Conservation (phyloP, 2,329 filamentous ascomycete species). For the Ophiocordyceps sinensis region DNA sequence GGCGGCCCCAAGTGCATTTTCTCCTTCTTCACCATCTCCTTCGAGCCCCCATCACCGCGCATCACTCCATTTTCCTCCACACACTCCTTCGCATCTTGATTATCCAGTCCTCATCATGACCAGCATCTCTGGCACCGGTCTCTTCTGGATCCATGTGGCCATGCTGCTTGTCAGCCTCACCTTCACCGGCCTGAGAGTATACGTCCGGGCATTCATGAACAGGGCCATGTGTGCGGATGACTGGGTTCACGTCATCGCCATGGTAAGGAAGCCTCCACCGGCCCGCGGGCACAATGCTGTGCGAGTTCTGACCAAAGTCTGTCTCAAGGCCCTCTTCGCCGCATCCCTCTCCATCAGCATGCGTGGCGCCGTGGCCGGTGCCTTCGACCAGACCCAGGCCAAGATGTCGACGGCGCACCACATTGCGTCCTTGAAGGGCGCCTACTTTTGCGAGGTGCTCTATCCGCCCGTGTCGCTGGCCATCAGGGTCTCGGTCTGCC, state of each 20-base stretch:
- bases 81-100: too few relatives aligned
- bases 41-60: not conserved
- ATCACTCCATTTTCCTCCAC: too few relatives aligned
- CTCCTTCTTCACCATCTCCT: not conserved
- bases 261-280: not conserved
- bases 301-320: not conserved
- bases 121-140: constrained; percentile 3
- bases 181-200: constrained; percentile 18
- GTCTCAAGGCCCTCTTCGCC: not conserved
- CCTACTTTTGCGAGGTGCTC: constrained; percentile 2
- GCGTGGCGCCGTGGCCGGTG: constrained; percentile 1
- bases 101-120: constrained; percentile 15
- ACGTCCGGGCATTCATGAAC: constrained; percentile 1
- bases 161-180: constrained; percentile 21
- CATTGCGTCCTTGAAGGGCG: not conserved
- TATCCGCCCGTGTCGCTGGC: constrained; percentile 1
- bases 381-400: not conserved
- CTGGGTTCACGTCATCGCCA: constrained; percentile 1
- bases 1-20: too few relatives aligned
- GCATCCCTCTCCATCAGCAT: not conserved
- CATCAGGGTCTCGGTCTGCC: constrained; percentile 3
- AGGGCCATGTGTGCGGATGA: constrained; percentile 1
- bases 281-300: not conserved
- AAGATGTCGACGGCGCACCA: not conserved
- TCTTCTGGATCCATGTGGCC: constrained; percentile 8